Evolutionary conservation across 2,329 filamentous ascomycete species (phyloP), one percentile per base, ranked within the genome.

Genomic region (Colletotrichum australisinense): DNA sequence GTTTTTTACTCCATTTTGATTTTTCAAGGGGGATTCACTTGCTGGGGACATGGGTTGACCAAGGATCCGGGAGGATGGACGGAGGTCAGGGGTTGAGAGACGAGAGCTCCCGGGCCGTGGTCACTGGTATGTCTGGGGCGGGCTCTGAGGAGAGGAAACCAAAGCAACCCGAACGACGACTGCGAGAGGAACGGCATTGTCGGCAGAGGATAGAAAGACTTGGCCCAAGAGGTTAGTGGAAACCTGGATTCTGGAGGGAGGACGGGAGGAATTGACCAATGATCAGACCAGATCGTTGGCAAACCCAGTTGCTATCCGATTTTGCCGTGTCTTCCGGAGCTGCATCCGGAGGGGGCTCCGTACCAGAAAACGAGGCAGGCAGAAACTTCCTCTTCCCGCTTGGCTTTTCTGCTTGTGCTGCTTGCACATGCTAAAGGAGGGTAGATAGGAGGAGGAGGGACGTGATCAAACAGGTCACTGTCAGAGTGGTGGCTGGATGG

Each of bases 331-430:
- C 66, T 35, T 58, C 66, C 55, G 69, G 69, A 69, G 30, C 52
- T 24, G n/a, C 66, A 49, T 58, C 66, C 55, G 69, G 69, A 69
- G 30, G 53, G 22, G 24, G 65, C 42, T 64, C 42, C 53, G 69
- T 11, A 8, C 26, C 11, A 46, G 7, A 46, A 46, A 1, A n/a
- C 16, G 16, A 46, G 42, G 42, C 42, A 4, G 42, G 42, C 42
- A n/a, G 42, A 8, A 46, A 6, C 14, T 30, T 5, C 38, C 32
- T n/a, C 32, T 38, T 38, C 12, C 12, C 14, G 30, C 28, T 53
- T 22, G 24, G 16, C n/a, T 16, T 38, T 38, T 9, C 11, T 35
- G 32, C 32, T 5, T 35, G 8, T 38, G 35, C 35, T 38, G 35
- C 35, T 46, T 58, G 22, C 32, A 66, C 22, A 65, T 63, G 46